These are phyloP conservation scores for Rhamnella rubrinervis DNA, from an alignment of 331 rosid genomes.

Conservation along the genomic window DNA sequence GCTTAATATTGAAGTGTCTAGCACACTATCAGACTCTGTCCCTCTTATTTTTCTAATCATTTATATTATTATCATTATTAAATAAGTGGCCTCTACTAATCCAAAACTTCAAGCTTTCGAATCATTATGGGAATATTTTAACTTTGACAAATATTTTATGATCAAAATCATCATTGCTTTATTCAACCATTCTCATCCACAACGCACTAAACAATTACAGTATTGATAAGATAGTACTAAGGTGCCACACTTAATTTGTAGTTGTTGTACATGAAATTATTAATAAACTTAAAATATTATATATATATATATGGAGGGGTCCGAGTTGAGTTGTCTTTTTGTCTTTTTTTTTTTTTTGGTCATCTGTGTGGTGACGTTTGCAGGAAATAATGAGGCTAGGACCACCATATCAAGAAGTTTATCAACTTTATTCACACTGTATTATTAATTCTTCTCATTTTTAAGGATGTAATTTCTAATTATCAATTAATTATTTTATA, in stretches of 20 bases:
- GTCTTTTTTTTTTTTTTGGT: too few relatives aligned
- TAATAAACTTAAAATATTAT: background rate
- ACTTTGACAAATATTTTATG: background rate
- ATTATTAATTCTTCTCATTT: too few relatives aligned
- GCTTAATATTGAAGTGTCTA: too few relatives aligned
- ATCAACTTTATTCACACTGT: too few relatives aligned
- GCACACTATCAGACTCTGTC: too few relatives aligned
- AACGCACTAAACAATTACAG: background rate
- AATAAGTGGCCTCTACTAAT: background rate
- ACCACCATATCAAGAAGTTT: too few relatives aligned
- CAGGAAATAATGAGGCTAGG: too few relatives aligned
- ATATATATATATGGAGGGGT: background rate
- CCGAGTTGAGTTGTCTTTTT: background rate
- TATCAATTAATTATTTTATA: too few relatives aligned
- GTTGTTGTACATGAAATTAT: background rate
- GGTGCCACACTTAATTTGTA: background rate
- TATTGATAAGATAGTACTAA: too few relatives aligned
- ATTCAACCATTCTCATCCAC: constrained; percentile 17
- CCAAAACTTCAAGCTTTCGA: background rate
- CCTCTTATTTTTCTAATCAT: too few relatives aligned
- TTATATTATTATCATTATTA: background rate
- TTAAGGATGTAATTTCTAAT: too few relatives aligned
- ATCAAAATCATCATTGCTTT: background rate
- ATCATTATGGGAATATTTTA: background rate
- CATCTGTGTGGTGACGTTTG: constrained; percentile 5